Base-by-base conservation (phyloP, 2,329 filamentous ascomycete species). In the Pseudogymnoascus sp. region DNA sequence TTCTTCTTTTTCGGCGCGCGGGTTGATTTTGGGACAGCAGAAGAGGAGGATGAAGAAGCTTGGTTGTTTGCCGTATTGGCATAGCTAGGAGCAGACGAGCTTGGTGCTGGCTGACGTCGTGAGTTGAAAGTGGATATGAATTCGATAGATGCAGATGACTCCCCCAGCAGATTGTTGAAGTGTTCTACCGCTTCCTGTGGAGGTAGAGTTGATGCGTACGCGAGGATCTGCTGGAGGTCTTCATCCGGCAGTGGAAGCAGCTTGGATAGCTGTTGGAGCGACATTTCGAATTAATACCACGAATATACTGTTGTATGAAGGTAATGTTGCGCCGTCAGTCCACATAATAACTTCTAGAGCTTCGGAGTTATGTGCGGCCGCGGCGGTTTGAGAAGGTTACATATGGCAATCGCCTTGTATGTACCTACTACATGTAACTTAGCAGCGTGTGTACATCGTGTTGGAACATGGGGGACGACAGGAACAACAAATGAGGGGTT, bases 101-200 rank as follows among this genome's bases (percentile, higher is more conserved):
- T 62, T n/a, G 78, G 78, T 19, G 79, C 79, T 68, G 50, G 33
- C 35, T 80, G 76, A 60, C 85, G 77, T 16, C 79, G 84, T 2
- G 87, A 84, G 73, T 96, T 98, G 76, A 89, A 90, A 10, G 83
- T 83, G 22, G 86, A 81, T 65, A 90, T 89, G 71, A 90, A 90
- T 68, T 90, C 87, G 61, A 90, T 75, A 1, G 85, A 83, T 69
- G 89, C 86, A 1, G 92, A 85, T 6, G 90, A 92, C 74, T 96
- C 91, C 60, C 93, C 95, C 0, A 99, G 83, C 61, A 99, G 80
- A 72, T 95, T 91, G 74, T 87, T 89, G 65, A 99, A 88, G 75
- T 98, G 91, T 43, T 92, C 87, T 60, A 86, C 91, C 12, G 91
- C 90, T 67, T 89, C 89, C 61, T 86, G 78, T 72, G 89, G 92